Evolutionary conservation across 2,329 filamentous ascomycete species (phyloP), one percentile per base, ranked within the genome.

Genomic region (Talaromyces sp.): DNA sequence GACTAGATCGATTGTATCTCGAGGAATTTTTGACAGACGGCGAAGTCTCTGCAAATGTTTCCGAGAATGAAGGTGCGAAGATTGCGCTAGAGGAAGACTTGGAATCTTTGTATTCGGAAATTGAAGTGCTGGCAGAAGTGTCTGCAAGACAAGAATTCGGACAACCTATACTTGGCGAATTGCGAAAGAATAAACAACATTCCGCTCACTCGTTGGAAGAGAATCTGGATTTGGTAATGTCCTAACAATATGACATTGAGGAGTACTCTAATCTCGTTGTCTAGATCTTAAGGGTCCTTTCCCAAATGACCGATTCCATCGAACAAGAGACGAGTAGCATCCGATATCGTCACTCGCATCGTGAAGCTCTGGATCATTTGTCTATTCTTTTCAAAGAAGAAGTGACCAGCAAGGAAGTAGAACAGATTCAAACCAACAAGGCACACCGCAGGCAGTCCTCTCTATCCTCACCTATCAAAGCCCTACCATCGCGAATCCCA

Each of bases 111-210:
- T 77, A 77, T 56, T 69, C 74, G 0, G 76, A 79, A 56, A 76
- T 79, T 48, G 73, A 72, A 25, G 67, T 77, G 3, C 65, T 79
- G 37, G 70, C 76, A 46, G 73, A 78, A n/a, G 74, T 79, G 66
- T 79, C 77, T 58, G 76, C 74, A 0, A 75, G 73, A 64, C 77
- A 80, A 52, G 72, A 76, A 60, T 79, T 78, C 66, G 72, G 73
- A 7, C 75, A 76, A 42, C 73, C 76, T 5, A 77, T 79, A 56
- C 64, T 75, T 25, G 70, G 69, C 2, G 73, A 73, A 55, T 71
- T 78, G 23, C 69, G 72, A 40, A 69, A 70, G 44, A 68, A 68
- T 23, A 74, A 74, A 52, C 68, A 67, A 28, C 67, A 73, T 42
- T 64, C 73, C 55, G 70, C 68, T 16, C 66, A 68, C 50, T 67